phyloP scores from a whole-genome alignment of 108 stramenopile species.

The Aureococcus anophagefferens region DNA sequence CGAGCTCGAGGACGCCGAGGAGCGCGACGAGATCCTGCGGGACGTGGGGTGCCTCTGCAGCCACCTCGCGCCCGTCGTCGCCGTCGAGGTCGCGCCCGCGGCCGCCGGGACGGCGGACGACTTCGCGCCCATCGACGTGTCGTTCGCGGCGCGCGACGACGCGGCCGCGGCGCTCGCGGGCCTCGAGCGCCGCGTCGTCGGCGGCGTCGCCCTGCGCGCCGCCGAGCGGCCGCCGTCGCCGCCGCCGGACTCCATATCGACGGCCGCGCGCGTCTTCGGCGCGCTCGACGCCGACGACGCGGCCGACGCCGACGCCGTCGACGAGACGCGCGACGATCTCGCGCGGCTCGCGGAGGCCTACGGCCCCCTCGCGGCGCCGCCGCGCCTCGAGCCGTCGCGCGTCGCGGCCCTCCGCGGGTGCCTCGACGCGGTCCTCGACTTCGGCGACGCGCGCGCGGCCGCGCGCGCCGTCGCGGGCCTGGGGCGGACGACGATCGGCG shows the following conservation, averaged over 20 bases:
- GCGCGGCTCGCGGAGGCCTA: too few species aligned
- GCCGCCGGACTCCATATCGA: neutral
- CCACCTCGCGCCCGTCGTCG: neutral
- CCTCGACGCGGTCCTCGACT: neutral
- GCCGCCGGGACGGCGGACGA: too few species aligned
- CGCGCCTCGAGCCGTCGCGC: too few species aligned
- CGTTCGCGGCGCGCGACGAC: too few species aligned
- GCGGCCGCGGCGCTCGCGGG: neutral
- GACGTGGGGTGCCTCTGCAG: neutral
- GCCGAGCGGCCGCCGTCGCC: neutral
- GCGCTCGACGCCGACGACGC: neutral
- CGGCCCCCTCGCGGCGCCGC: too few species aligned
- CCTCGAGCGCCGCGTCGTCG: neutral
- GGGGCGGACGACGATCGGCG: neutral
- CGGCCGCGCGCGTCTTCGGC: neutral
- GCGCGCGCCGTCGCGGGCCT: neutral
- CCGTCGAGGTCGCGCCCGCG: neutral
- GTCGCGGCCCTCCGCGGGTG: too few species aligned
- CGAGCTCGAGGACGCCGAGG: neutral
- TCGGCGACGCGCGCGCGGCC: neutral
- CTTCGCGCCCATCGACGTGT: too few species aligned
- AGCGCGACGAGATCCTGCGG: neutral
- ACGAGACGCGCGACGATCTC: neutral
- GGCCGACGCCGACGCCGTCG: neutral
- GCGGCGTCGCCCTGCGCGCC: neutral